These are phyloP conservation scores for Camellia oleifera DNA, from an alignment of 179 eudicot species.

Conservation along the genomic window DNA sequence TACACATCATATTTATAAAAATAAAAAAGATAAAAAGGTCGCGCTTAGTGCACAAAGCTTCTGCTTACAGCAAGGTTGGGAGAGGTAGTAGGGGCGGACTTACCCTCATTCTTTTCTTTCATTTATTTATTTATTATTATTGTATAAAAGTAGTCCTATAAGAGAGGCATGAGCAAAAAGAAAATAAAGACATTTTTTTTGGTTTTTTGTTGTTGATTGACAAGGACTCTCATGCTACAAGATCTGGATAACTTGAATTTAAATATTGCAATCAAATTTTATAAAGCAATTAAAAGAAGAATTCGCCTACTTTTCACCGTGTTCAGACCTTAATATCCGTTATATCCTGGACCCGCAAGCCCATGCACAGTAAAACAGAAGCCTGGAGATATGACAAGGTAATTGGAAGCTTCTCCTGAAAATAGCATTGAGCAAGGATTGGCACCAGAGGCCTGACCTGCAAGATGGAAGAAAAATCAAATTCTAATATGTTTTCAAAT, in stretches of 20 bases:
- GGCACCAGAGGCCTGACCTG: constrained; percentile 54
- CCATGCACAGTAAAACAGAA: constrained; percentile 75
- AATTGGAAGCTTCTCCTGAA: constrained; percentile 65
- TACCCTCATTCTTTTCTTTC: no score
- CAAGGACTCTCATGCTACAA: no score
- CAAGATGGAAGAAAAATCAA: constrained; percentile 10
- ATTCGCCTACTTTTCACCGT: not conserved
- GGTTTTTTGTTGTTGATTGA: no score
- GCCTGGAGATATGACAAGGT: constrained; percentile 62
- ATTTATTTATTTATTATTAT: no score
- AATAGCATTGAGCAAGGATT: constrained; percentile 47
- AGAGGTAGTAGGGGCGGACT: no score
- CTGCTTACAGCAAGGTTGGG: no score
- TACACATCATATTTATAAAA: no score
- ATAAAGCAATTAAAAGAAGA: not conserved
- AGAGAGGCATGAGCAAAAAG: no score
- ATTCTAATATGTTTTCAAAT: not conserved
- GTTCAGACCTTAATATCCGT: constrained; percentile 56
- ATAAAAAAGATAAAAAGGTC: no score
- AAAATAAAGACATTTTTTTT: no score
- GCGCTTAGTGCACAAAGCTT: no score
- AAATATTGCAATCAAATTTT: not conserved
- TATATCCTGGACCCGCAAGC: constrained; percentile 61
- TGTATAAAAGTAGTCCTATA: no score
- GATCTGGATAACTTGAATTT: not conserved